Evolutionary conservation across 78 protist species (phyloP), one percentile per base, ranked within the genome.

Genomic region (Dictyostelium purpureum): DNA sequence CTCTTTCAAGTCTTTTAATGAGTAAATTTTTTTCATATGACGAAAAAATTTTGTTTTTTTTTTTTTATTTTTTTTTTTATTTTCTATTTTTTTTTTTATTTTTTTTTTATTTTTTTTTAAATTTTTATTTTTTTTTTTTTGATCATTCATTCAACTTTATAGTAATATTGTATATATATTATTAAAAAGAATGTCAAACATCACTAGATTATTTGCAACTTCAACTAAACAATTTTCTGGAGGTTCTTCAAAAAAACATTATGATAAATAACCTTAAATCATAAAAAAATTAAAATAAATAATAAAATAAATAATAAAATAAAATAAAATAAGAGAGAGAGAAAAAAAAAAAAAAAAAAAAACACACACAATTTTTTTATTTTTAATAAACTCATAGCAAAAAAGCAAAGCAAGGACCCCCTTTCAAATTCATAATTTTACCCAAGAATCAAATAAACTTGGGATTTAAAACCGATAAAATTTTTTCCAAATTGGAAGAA

Each of bases 141-240:
- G 67, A 59, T 59, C 67, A 59, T 59, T 59, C n/a, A n/a, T 59
- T 19, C 21, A 57, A 38, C 26, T 7, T 28, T 59, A 59, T 59
- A 59, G n/a, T n/a, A 59, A 59, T 18, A 26, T 26, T 28, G 12
- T 26, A 31, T 26, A 59, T 59, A 59, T 26, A 59, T 59, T 56
- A 56, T 56, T 56, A 56, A 59, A 37, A 12, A 67, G 33, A 67
- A 67, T 67, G 75, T 66, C 47, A 66, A 66, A 66, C 51, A 66
- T 38, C 49, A 21, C 75, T 4, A 66, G 37, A 66, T 66, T 66
- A 66, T 66, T 66, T 66, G 49, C 28, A 5, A 38, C 18, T 19
- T 66, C 75, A 21, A 19, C 51, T 37, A 66, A 66, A 38, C 31
- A 66, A 16, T 7, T 66, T 38, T 38, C 52, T 66, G 75, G 31